Conservation (phyloP, 805 yeast genomes). For the Geotrichum ghanense region DNA sequence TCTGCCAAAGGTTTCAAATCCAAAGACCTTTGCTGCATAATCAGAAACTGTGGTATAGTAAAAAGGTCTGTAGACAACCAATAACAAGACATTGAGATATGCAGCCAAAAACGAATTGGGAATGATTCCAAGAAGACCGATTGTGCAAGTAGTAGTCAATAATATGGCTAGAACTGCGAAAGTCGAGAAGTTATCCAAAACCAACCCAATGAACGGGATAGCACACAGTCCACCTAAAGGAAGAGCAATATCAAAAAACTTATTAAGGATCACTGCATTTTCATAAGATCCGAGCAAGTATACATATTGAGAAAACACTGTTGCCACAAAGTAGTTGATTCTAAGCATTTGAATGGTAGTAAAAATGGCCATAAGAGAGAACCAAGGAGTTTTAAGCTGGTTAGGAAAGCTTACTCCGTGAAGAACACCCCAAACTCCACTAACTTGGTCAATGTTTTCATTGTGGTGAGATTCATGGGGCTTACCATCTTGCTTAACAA, state of each 20-base stretch:
- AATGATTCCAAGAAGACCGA: slow-evolving; percentile 64
- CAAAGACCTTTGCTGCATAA: slow-evolving; percentile 85
- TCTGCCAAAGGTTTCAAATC: slow-evolving; percentile 84
- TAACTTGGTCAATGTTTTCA: slow-evolving; percentile 11
- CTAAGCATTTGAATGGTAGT: slow-evolving; percentile 85
- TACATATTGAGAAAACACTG: slow-evolving; percentile 71
- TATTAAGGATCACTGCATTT: slow-evolving; percentile 47
- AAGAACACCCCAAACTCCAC: slow-evolving; percentile 64
- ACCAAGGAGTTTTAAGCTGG: slow-evolving; percentile 57
- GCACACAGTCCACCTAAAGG: slow-evolving; percentile 84
- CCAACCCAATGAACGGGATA: slow-evolving; percentile 74
- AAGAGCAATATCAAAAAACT: slow-evolving; percentile 72
- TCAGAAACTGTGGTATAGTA: slow-evolving; percentile 90
- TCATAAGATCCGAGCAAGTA: slow-evolving; percentile 46
- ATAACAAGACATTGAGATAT: slow-evolving; percentile 51
- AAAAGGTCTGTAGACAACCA: slow-evolving; percentile 82
- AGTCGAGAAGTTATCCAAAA: slow-evolving; percentile 65
- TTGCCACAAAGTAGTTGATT: slow-evolving; percentile 87
- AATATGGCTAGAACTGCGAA: slow-evolving; percentile 40
- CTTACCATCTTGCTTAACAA: background rate
- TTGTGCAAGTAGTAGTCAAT: slow-evolving; percentile 40
- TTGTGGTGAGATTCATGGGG: background rate
- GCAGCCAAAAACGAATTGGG: slow-evolving; percentile 37
- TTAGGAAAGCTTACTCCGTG: slow-evolving; percentile 45
- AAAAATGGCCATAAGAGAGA: slow-evolving; percentile 61